Base-by-base conservation (phyloP, 179 eudicot species). In the Silene coronaria region DNA sequence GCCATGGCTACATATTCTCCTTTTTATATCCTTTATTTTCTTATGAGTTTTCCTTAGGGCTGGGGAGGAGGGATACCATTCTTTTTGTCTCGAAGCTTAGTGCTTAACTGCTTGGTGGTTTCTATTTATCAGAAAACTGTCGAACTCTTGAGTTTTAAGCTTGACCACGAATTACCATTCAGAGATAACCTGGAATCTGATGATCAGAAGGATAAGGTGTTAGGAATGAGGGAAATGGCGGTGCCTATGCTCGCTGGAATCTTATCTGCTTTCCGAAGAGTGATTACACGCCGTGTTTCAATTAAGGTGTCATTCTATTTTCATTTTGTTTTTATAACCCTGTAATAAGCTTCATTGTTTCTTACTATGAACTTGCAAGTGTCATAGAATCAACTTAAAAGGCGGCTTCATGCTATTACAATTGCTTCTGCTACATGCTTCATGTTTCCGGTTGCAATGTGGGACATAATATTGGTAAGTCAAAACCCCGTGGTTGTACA, bases 401-500 rank as follows among this genome's bases (percentile, higher is more conserved):
- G 89, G 82, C 87, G 98, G 64, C 91, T 94, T 78, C 88, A 94
- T 85, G 91, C 97, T 69, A 87, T 94, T 73, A 90, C 97, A 62
- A 83, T 94, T 80, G 87, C 98, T 82, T 88, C 98, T 84, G 98
- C 98, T 72, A 88, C 94, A 42, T 92, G 98, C 82, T 94, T 94
- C 84, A 90, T 94, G 78, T 94, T 94, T 86, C 98, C 98, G 27
- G 91, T 92, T 64, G 97, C 97, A 70, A 94, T 92, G 94, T 94
- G 98, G 98, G 95, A 91, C 79, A 76, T 90, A 82, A 92, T 94
- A 68, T 77, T 88, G 74, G 98, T 94, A 85, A 86, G 87, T 76
- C 71, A 26, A 45, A 14, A 72, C 68, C 70, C 72, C 69, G 17
- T 8, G 14, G 36, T 72, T 42, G 48, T 57, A 28, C 55, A 64